These are phyloP conservation scores for Talaromyces sp. DNA, from an alignment of 2,329 filamentous ascomycete genomes.

Conservation along the genomic window DNA sequence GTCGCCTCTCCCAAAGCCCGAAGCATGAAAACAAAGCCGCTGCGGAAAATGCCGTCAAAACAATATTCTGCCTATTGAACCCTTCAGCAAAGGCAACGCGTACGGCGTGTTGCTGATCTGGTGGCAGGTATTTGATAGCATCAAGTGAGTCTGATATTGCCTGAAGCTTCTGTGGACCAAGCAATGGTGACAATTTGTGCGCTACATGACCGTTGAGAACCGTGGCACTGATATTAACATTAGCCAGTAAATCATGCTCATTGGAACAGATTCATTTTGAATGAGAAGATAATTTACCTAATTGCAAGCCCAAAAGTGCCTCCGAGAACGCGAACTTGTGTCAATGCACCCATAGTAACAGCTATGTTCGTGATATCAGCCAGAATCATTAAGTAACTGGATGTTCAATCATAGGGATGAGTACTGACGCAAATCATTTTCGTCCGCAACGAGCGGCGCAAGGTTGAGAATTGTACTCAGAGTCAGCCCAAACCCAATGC, in stretches of 20 bases:
- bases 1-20: conserved; percentile 16
- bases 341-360: conserved; percentile 37
- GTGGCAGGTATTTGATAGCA: neutral
- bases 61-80: conserved; percentile 17
- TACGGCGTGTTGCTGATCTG: neutral
- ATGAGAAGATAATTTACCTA: conserved; percentile 20
- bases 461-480: conserved; percentile 31
- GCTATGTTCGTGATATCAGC: conserved; percentile 20
- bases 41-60: conserved; percentile 16
- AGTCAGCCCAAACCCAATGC: conserved; percentile 37
- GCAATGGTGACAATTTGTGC: neutral
- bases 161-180: neutral
- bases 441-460: conserved; percentile 29
- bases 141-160: conserved; percentile 6
- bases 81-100: conserved; percentile 14
- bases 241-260: neutral
- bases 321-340: conserved; percentile 38
- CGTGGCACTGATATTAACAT: neutral
- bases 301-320: conserved; percentile 37
- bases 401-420: neutral
- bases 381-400: neutral
- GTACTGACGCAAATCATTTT: conserved; percentile 29
- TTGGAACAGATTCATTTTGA: too few relatives aligned
- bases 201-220: conserved; percentile 7
- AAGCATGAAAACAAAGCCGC: conserved; percentile 10